A percentile compares a stretch with the other conserved stretches of the same genome.
phyloP scores from a whole-genome alignment of 805 yeast genomes.

The Ogataea pilisensis region DNA sequence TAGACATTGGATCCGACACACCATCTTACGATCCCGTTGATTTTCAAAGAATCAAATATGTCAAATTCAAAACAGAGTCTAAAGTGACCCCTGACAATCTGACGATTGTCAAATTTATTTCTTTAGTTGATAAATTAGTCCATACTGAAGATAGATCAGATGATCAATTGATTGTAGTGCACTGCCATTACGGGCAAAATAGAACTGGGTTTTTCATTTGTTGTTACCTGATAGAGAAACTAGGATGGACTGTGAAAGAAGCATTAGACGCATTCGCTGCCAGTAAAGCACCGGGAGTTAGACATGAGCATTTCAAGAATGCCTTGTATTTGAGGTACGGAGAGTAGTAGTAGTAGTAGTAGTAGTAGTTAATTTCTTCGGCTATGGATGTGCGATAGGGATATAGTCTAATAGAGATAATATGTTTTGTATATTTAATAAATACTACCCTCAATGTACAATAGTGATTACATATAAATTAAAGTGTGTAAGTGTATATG shows the following conservation, averaged over 20 bases:
- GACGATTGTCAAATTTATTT: slow-evolving; percentile 54
- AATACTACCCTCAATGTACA: too few species aligned
- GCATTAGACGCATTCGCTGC: slow-evolving; percentile 55
- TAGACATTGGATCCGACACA: slow-evolving; percentile 65
- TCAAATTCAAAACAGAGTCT: slow-evolving; percentile 74
- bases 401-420: too few species aligned
- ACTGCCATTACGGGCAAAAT: slow-evolving; percentile 81
- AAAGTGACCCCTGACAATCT: slow-evolving; percentile 66
- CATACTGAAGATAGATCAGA: slow-evolving; percentile 4
- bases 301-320: slow-evolving; percentile 73
- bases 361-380: background rate
- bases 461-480: too few species aligned
- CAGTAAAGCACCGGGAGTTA: slow-evolving; percentile 68
- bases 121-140: slow-evolving; percentile 46
- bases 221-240: slow-evolving; percentile 58
- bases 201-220: slow-evolving; percentile 73
- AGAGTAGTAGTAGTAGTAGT: slow-evolving; percentile 7
- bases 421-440: too few species aligned
- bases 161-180: slow-evolving; percentile 53
- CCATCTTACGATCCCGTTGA: slow-evolving; percentile 68
- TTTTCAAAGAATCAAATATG: slow-evolving; percentile 51
- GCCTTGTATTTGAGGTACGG: slow-evolving; percentile 66
- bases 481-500: too few species aligned
- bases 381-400: too few species aligned
- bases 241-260: slow-evolving; percentile 56